These are phyloP conservation scores for Orychophragmus violaceus DNA, from an alignment of 345 rosid genomes.

Conservation along the genomic window DNA sequence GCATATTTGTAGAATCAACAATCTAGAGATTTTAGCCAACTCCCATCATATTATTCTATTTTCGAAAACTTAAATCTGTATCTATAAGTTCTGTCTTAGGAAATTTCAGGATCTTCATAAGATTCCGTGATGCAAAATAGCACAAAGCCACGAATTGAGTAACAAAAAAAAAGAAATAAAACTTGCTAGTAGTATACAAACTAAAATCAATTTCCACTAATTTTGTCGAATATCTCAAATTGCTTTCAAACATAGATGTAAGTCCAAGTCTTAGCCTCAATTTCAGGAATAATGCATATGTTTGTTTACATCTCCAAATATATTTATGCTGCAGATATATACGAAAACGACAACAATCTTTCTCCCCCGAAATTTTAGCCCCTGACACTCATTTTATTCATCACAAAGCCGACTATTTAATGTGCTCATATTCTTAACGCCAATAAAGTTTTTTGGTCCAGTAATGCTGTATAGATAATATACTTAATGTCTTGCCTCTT, in stretches of 20 bases:
- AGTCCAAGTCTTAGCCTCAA: constrained; percentile 20
- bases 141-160: neutral
- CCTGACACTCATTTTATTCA: neutral
- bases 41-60: neutral
- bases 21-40: neutral
- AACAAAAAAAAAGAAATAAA: neutral
- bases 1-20: neutral
- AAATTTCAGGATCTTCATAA: neutral
- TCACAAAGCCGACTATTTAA: constrained; percentile 10
- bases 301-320: neutral
- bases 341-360: constrained; percentile 12
- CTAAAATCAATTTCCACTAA: constrained; percentile 7
- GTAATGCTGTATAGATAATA: neutral
- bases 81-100: neutral
- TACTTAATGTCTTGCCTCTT: neutral
- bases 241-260: constrained; percentile 1
- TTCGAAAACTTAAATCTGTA: neutral
- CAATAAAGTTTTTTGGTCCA: neutral
- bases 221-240: neutral
- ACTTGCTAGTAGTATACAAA: neutral
- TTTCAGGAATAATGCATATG: constrained; percentile 12
- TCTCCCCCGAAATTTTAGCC: neutral
- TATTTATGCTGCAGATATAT: neutral
- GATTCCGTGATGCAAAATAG: neutral
- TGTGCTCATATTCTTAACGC: neutral